phyloP scores from a whole-genome alignment of 768 basidiomycete genomes.

The Favolaschia claudopus region DNA sequence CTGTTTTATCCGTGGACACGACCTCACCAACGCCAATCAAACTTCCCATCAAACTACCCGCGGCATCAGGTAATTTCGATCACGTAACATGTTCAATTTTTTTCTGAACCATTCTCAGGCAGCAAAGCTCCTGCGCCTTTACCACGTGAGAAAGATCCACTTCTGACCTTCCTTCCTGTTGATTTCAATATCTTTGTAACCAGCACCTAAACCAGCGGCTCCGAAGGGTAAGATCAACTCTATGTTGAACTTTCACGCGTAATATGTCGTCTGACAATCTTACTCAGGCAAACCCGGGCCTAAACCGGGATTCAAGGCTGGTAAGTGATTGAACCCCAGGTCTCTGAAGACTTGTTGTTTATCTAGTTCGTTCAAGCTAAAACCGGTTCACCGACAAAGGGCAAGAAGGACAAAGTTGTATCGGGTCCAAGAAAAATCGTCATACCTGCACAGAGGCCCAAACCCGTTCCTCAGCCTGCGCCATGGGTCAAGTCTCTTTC shows the following conservation, averaged over 20 bases:
- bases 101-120: conserved; percentile 3
- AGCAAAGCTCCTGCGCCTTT: conserved; percentile 1
- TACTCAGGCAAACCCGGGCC: conserved; percentile 22
- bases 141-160: background rate
- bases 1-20: conserved; percentile 8
- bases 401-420: conserved; percentile 7
- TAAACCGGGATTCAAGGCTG: conserved; percentile 5
- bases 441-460: conserved; percentile 20
- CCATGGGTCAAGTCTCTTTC: conserved; percentile 15
- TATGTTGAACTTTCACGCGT: no score
- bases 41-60: no score
- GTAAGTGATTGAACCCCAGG: background rate
- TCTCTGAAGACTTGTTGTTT: background rate
- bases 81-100: conserved; percentile 1
- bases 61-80: conserved; percentile 12
- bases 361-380: conserved; percentile 2
- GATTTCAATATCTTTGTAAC: background rate
- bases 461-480: conserved; percentile 5
- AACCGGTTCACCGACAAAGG: conserved; percentile 17
- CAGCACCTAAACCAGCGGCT: background rate
- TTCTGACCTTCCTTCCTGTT: background rate
- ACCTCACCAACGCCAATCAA: conserved; percentile 8
- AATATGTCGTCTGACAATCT: no score
- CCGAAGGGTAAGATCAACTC: conserved; percentile 14
- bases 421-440: conserved; percentile 12